Percentiles rank a stretch among this genome's conserved stretches.
phyloP scores from a whole-genome alignment of 192 early-diverging fungal species.

The Tieghemiomyces parasiticus region DNA sequence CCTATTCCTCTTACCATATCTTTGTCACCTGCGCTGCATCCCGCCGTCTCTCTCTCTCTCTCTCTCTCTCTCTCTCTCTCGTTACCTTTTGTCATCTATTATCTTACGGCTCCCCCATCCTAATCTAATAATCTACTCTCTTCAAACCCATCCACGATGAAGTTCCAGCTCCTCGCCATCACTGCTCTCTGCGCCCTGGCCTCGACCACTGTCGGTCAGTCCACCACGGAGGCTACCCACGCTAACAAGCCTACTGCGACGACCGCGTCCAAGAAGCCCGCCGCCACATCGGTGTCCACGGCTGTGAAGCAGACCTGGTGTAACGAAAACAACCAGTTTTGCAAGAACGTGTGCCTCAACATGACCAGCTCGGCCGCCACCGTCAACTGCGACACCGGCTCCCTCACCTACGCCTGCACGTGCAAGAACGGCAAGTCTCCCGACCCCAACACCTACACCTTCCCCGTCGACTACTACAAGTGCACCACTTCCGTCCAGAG shows the following conservation, averaged over 20 bases:
- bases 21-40: too few species aligned
- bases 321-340: slow-evolving; percentile 32
- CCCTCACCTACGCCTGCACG: slow-evolving; percentile 28
- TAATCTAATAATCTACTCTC: neutral
- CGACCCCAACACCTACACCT: slow-evolving; percentile 27
- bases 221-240: neutral
- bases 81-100: neutral
- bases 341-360: slow-evolving; percentile 33
- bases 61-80: neutral
- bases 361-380: slow-evolving; percentile 28
- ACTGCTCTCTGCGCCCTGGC: neutral
- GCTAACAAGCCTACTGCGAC: neutral
- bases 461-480: slow-evolving; percentile 32
- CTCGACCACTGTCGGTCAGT: neutral
- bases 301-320: slow-evolving; percentile 29
- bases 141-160: neutral
- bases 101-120: too few species aligned
- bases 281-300: slow-evolving; percentile 20
- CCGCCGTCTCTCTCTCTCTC: neutral
- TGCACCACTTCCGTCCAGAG: slow-evolving; percentile 28
- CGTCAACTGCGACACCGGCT: slow-evolving; percentile 25
- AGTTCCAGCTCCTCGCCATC: neutral
- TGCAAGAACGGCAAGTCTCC: slow-evolving; percentile 34
- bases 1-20: too few species aligned
- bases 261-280: neutral